Conservation (phyloP, 2,329 filamentous ascomycete genomes). For the Penicillium aurantiogriseum region DNA sequence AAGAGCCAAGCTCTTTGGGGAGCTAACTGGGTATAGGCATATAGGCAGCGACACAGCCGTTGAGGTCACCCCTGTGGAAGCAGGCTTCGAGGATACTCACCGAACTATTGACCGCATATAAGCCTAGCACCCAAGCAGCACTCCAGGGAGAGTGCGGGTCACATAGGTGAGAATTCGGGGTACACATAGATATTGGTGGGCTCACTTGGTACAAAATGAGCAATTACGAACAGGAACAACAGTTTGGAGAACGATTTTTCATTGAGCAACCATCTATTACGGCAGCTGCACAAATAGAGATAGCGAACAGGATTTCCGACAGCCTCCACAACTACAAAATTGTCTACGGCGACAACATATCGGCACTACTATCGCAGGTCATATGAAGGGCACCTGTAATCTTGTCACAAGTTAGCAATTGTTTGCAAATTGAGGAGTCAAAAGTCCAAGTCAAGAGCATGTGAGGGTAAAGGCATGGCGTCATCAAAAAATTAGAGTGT, state of each 20-base stretch:
- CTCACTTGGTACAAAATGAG: not conserved
- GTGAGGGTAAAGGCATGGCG: conserved; percentile 26
- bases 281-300: conserved; percentile 5
- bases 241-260: not conserved
- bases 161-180: too few species aligned
- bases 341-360: conserved; percentile 12
- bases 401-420: conserved; percentile 25
- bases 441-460: conserved; percentile 9
- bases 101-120: too few species aligned
- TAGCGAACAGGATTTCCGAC: conserved; percentile 1
- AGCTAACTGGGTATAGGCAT: too few species aligned
- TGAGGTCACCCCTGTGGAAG: too few species aligned
- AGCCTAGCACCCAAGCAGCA: too few species aligned
- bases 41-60: too few species aligned
- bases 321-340: conserved; percentile 10
- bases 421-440: conserved; percentile 12
- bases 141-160: too few species aligned
- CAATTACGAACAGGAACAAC: not conserved
- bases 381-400: conserved; percentile 14
- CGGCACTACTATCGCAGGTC: conserved; percentile 7
- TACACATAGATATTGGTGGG: not conserved
- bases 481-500: conserved; percentile 75
- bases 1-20: too few species aligned
- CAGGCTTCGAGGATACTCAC: too few species aligned
- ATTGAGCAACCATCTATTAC: conserved; percentile 12